A percentile compares a stretch with the other conserved stretches of the same genome.
Evolutionary conservation across 208 protist genomes (phyloP).

Genomic region (Crithidia brevicula): DNA sequence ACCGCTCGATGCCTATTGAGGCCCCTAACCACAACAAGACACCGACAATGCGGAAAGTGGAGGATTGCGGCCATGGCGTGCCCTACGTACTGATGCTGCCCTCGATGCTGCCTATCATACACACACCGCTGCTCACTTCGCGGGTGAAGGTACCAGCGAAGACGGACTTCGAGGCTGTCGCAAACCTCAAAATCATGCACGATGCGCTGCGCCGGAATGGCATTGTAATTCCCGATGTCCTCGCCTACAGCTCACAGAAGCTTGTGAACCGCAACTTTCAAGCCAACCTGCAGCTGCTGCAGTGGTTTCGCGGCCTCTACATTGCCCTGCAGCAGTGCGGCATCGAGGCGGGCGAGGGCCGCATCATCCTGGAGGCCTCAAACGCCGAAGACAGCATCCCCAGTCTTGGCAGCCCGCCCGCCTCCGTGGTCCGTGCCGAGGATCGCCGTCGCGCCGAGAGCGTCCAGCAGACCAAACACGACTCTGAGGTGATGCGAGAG

Average conservation of each 20-base stretch:
- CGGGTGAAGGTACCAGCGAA: conserved; percentile 88
- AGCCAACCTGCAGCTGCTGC: conserved; percentile 97
- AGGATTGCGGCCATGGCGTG: conserved; percentile 87
- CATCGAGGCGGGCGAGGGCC: conserved; percentile 39
- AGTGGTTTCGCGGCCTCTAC: conserved; percentile 95
- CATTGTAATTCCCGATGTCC: conserved; percentile 70
- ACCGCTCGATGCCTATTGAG: conserved; percentile 45
- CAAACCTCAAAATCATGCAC: conserved; percentile 97
- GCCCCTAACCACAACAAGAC: conserved; percentile 39
- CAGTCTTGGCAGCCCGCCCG: conserved; percentile 6
- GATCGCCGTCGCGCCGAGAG: not conserved
- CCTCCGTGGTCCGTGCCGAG: conserved; percentile 8
- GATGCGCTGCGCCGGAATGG: conserved; percentile 90
- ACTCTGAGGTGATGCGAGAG: conserved; percentile 2
- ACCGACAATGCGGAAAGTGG: conserved; percentile 65
- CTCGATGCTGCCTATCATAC: conserved; percentile 77
- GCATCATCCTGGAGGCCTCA: conserved; percentile 2
- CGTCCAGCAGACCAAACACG: not conserved
- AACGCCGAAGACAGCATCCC: conserved; percentile 13
- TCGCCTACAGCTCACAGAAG: conserved; percentile 86
- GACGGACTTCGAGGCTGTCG: conserved; percentile 95
- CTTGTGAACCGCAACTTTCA: conserved; percentile 96
- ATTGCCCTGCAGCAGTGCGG: conserved; percentile 45
- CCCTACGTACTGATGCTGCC: conserved; percentile 96
- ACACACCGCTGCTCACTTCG: conserved; percentile 86